A percentile compares a stretch with the other conserved stretches of the same genome.
Conservation (phyloP, 768 basidiomycete genomes). For the Phylloporus sp. region DNA sequence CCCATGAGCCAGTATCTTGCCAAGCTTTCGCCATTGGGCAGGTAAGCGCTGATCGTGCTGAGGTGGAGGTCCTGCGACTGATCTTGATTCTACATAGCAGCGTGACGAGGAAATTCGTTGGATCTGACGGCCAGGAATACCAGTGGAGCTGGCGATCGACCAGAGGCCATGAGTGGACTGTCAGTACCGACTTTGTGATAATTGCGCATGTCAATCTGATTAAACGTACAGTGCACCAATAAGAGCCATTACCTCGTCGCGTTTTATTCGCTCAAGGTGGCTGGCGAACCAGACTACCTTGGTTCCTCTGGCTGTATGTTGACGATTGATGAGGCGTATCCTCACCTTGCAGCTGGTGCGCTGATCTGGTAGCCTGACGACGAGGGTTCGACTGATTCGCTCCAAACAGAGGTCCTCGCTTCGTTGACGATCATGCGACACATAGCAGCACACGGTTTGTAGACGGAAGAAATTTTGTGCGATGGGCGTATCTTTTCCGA, state of each 20-base stretch:
- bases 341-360: conserved; percentile 54
- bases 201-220: neutral
- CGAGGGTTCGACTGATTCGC: conserved; percentile 10
- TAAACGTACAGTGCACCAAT: conserved; percentile 49
- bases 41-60: conserved; percentile 33
- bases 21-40: conserved; percentile 36
- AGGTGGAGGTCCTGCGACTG: neutral
- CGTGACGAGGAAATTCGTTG: conserved; percentile 49
- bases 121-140: conserved; percentile 59
- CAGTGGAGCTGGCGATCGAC: conserved; percentile 51
- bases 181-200: conserved; percentile 30
- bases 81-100: conserved; percentile 32
- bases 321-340: conserved; percentile 58
- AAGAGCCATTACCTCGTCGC: conserved; percentile 49
- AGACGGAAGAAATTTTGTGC: conserved; percentile 7
- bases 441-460: conserved; percentile 46
- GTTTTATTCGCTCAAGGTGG: conserved; percentile 53
- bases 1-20: conserved; percentile 53
- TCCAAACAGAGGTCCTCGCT: conserved; percentile 51
- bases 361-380: conserved; percentile 6
- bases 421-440: conserved; percentile 63
- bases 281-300: conserved; percentile 51
- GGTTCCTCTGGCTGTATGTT: conserved; percentile 60
- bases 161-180: conserved; percentile 61
- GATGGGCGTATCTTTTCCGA: neutral